Percentiles rank a stretch among this genome's conserved stretches.
Evolutionary conservation across 1,284 basidiomycete genomes (phyloP).

Genomic region (Irpex lacteus): DNA sequence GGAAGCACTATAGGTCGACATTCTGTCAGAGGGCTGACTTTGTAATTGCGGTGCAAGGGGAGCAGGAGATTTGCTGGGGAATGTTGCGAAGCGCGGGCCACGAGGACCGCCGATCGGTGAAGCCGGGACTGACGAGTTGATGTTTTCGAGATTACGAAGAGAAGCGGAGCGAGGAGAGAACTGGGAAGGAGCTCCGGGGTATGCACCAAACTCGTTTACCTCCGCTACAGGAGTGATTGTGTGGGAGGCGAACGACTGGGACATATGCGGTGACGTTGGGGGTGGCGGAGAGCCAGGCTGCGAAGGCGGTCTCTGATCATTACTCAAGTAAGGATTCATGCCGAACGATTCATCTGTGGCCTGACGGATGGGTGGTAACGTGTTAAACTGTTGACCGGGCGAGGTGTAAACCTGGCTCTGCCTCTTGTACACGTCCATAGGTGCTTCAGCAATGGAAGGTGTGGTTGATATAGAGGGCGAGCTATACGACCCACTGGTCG

Average conservation of each 20-base stretch:
- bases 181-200: constrained; percentile 10
- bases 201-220: constrained; percentile 26
- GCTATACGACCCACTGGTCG: background rate
- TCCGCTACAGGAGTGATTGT: constrained; percentile 10
- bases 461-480: background rate
- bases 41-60: constrained; percentile 18
- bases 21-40: background rate
- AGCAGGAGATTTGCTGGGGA: constrained; percentile 40
- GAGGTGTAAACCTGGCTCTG: background rate
- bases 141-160: constrained; percentile 13
- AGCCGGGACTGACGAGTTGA: constrained; percentile 10
- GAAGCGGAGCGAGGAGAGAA: constrained; percentile 21
- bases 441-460: background rate
- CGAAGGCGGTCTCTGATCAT: background rate
- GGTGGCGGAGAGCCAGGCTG: constrained; percentile 7
- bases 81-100: constrained; percentile 52
- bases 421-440: background rate
- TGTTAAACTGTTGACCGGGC: background rate
- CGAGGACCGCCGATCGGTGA: constrained; percentile 16
- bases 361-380: background rate
- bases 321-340: background rate
- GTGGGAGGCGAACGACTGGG: constrained; percentile 4
- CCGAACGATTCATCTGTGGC: constrained; percentile 1
- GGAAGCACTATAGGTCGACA: constrained; percentile 6
- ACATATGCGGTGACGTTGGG: background rate